Percentiles rank a stretch among this genome's conserved stretches.
These are phyloP conservation scores for Ogataea polymorpha DNA, from an alignment of 805 yeast genomes.

Conservation along the genomic window DNA sequence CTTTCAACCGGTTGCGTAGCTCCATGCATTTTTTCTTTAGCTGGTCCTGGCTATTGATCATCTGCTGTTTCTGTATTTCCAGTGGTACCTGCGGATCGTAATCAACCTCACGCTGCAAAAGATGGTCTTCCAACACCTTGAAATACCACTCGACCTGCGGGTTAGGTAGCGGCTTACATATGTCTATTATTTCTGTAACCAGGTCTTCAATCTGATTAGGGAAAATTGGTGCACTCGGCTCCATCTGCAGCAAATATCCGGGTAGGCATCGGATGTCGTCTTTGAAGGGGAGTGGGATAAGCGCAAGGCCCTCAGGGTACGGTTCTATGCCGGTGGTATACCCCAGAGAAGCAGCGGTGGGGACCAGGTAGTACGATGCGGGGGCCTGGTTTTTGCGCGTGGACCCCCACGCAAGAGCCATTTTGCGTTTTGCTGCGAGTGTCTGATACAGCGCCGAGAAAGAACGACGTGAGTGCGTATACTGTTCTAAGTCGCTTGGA, in stretches of 20 bases:
- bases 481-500: slow-evolving; percentile 57
- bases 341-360: slow-evolving; percentile 37
- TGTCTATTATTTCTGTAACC: slow-evolving; percentile 23
- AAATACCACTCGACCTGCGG: slow-evolving; percentile 70
- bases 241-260: slow-evolving; percentile 19
- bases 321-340: slow-evolving; percentile 13
- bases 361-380: slow-evolving; percentile 52
- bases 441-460: slow-evolving; percentile 66
- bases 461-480: slow-evolving; percentile 61
- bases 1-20: slow-evolving; percentile 12
- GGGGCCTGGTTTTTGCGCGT: slow-evolving; percentile 54
- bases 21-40: slow-evolving; percentile 15
- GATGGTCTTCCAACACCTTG: slow-evolving; percentile 58
- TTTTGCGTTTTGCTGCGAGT: slow-evolving; percentile 47
- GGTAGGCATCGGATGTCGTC: slow-evolving; percentile 77
- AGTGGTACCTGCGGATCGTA: slow-evolving; percentile 7
- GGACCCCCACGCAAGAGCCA: slow-evolving; percentile 75
- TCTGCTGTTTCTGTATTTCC: slow-evolving; percentile 16
- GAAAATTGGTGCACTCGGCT: slow-evolving; percentile 14
- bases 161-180: slow-evolving; percentile 41
- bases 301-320: slow-evolving; percentile 69
- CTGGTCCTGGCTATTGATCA: slow-evolving; percentile 22
- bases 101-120: slow-evolving; percentile 54
- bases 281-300: slow-evolving; percentile 66
- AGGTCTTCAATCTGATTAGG: slow-evolving; percentile 24